Evolutionary conservation across 169 alveolate genomes (phyloP), one percentile per base, ranked within the genome.

Genomic region (Plasmodium cynomolgi): DNA sequence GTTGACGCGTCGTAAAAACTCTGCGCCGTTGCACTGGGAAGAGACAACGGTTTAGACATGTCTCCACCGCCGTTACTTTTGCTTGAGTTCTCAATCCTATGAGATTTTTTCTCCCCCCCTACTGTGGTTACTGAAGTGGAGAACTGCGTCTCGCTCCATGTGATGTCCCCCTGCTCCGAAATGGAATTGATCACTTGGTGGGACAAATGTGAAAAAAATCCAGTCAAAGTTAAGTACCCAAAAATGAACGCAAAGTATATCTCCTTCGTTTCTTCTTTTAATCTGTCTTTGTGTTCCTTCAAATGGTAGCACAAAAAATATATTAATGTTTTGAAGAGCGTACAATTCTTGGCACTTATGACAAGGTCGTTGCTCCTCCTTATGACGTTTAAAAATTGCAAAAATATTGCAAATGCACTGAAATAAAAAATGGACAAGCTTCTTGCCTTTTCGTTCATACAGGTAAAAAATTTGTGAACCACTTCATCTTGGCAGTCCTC

Each of bases 401-500:
- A 91, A 91, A 81, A 39, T 72, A 91, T 71, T 50, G 85, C 73
- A 71, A 91, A 91, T 23, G 79, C 68, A 6, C 56, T 29, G 50
- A 91, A 91, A 77, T 91, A 91, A 62, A 81, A 91, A 50, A 82
- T 47, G 17, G 92, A 81, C 56, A 91, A 72, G 33, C 77, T 44
- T 91, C 95, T 68, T 26, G 95, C 91, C 44, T 91, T 83, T 26
- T 91, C 95, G 75, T 91, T 81, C 62, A 83, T 37, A 75, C 95
- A 91, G 5, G 95, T 91, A 72, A 91, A 91, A 72, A 91, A 91
- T 71, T 82, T 91, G 73, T 90, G 90, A 7, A 74, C 41, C 58
- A 56, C 11, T 31, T 85, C 11, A 0, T 11, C 39, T 15, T 31
- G 29, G 9, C 1, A 26, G 2, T 74, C 77, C 13, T 75, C 85